Percentiles rank a stretch among this genome's conserved stretches.
These are phyloP conservation scores for Tuctoria greenei DNA, from an alignment of 176 grass and related monocot genomes.

Conservation along the genomic window DNA sequence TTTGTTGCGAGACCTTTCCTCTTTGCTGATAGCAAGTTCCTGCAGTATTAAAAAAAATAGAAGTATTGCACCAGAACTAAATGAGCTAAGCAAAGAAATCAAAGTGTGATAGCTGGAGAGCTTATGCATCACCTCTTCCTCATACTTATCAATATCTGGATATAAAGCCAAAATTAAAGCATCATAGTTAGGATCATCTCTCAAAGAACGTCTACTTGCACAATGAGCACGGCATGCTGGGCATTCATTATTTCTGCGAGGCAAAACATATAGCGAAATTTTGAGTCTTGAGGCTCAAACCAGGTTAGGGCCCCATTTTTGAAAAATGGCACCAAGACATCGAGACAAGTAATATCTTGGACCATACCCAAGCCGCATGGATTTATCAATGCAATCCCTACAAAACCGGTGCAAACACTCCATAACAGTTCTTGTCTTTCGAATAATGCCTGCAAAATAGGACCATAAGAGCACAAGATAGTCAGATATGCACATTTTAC, in stretches of 20 bases:
- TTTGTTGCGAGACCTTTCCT: constrained; percentile 71
- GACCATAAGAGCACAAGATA: constrained; percentile 23
- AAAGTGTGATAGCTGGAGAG: constrained; percentile 20
- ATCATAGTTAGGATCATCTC: constrained; percentile 89
- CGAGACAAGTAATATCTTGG: constrained; percentile 18
- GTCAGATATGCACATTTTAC: constrained; percentile 29
- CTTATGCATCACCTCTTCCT: constrained; percentile 70
- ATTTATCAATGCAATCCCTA: constrained; percentile 91
- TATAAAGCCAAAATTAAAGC: constrained; percentile 84
- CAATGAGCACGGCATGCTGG: constrained; percentile 87
- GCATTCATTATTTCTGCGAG: constrained; percentile 84
- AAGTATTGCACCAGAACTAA: constrained; percentile 20
- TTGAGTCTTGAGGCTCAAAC: constrained; percentile 5
- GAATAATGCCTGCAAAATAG: constrained; percentile 67
- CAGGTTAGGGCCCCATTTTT: constrained; percentile 8
- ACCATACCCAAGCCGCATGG: constrained; percentile 85
- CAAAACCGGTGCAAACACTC: constrained; percentile 91
- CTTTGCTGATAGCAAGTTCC: constrained; percentile 82
- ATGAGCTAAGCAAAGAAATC: constrained; percentile 33
- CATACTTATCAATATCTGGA: constrained; percentile 90
- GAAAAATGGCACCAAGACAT: constrained; percentile 25
- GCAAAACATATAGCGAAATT: constrained; percentile 8
- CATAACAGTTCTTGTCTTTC: constrained; percentile 88
- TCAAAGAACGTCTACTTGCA: constrained; percentile 81
- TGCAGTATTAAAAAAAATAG: constrained; percentile 40